Conservation (phyloP, 352 stramenopile genomes). For the Globisporangium heterothallicum region DNA sequence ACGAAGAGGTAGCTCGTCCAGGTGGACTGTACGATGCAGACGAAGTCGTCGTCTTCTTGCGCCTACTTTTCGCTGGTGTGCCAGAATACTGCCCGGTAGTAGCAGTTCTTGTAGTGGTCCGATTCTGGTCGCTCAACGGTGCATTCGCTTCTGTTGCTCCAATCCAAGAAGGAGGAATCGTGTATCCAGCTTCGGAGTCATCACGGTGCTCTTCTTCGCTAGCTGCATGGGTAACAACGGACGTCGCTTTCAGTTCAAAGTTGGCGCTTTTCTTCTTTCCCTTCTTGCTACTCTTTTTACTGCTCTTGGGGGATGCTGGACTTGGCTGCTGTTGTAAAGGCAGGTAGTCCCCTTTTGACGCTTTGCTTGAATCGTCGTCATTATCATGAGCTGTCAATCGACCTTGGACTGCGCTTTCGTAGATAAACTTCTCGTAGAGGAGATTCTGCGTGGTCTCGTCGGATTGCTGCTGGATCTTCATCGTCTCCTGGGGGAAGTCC, state of each 20-base stretch:
- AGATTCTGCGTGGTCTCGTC: constrained; percentile 39
- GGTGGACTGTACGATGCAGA: constrained; percentile 13
- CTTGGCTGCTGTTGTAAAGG: not conserved
- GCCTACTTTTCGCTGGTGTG: constrained; percentile 1
- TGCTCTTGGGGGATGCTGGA: not conserved
- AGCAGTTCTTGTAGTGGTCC: not conserved
- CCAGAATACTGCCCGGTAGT: not conserved
- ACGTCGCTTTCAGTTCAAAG: not conserved
- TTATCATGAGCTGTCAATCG: constrained; percentile 19
- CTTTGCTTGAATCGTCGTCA: not conserved
- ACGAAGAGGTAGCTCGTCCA: constrained; percentile 2
- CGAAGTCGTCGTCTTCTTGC: constrained; percentile 6
- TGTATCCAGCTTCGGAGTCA: not conserved
- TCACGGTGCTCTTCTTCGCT: not conserved
- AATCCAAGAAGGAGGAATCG: not conserved
- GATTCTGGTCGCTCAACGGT: too few relatives aligned
- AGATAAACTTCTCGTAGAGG: constrained; percentile 87
- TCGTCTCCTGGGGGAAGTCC: constrained; percentile 42
- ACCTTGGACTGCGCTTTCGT: constrained; percentile 55
- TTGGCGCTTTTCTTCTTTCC: constrained; percentile 15
- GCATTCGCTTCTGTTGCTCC: not conserved
- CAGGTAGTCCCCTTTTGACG: not conserved
- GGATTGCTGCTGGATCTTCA: constrained; percentile 48
- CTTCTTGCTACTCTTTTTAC: constrained; percentile 36
- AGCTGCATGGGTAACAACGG: not conserved